Conservation (phyloP, 1,284 basidiomycete genomes). For the Moniliophthora roreri region DNA sequence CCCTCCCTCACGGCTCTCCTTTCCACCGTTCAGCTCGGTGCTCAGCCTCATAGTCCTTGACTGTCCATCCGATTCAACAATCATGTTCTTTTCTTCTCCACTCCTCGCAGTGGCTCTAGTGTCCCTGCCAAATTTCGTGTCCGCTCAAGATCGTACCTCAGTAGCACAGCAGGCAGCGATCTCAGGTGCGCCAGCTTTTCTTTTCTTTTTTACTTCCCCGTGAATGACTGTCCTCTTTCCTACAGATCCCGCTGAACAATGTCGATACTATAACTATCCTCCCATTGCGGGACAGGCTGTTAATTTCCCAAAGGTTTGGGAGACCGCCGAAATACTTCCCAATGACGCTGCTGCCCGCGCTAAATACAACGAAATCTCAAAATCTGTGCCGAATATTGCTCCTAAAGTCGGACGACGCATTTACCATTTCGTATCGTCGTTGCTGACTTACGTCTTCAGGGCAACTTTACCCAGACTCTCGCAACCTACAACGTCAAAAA, state of each 20-base stretch:
- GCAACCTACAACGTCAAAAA: too few species aligned
- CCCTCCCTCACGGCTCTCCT: too few species aligned
- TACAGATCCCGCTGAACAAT: background rate
- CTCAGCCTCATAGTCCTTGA: conserved; percentile 1
- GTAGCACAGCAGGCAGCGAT: too few species aligned
- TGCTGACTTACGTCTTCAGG: too few species aligned
- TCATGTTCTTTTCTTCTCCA: background rate
- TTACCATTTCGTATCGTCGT: too few species aligned
- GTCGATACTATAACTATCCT: background rate
- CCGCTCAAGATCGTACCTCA: too few species aligned
- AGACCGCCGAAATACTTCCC: background rate
- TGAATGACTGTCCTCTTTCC: too few species aligned
- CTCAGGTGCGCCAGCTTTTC: too few species aligned
- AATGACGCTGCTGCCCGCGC: background rate
- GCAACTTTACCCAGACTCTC: background rate
- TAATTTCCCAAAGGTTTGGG: background rate
- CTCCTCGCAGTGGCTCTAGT: background rate
- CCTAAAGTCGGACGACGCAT: background rate
- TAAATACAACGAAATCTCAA: background rate
- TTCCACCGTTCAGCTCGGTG: background rate
- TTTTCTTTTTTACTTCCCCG: too few species aligned
- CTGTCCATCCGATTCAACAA: background rate
- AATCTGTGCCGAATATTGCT: background rate
- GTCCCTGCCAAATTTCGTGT: background rate
- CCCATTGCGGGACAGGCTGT: background rate